phyloP scores from a whole-genome alignment of 768 basidiomycete species.

The Cyclocybe cylindracea region DNA sequence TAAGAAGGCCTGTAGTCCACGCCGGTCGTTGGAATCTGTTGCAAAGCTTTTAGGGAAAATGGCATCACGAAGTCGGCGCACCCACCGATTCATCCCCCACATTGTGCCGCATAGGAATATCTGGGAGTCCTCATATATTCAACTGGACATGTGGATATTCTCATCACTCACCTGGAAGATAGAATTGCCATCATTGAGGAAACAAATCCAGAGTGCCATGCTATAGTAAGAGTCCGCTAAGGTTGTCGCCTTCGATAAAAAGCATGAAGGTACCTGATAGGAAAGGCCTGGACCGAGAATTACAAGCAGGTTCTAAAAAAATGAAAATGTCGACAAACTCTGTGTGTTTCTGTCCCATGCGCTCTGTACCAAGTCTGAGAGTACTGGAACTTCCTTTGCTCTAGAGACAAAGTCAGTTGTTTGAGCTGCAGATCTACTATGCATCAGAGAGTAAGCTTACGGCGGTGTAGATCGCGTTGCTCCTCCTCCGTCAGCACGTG shows the following conservation, averaged over 20 bases:
- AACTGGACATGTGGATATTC: background rate
- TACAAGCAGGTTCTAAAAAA: background rate
- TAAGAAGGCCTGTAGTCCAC: slow-evolving; percentile 69
- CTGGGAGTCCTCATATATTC: slow-evolving; percentile 24
- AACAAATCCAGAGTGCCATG: slow-evolving; percentile 71
- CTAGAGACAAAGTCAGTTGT: slow-evolving; percentile 30
- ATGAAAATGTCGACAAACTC: slow-evolving; percentile 39
- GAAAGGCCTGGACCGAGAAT: background rate
- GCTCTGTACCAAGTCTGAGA: slow-evolving; percentile 86
- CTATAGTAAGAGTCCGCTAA: slow-evolving; percentile 27
- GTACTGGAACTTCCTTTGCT: slow-evolving; percentile 68
- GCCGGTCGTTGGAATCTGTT: slow-evolving; percentile 61
- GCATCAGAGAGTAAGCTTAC: slow-evolving; percentile 38
- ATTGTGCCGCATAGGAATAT: slow-evolving; percentile 71
- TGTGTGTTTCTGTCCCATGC: slow-evolving; percentile 81
- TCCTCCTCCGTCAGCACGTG: slow-evolving; percentile 69
- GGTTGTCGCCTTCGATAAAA: no score
- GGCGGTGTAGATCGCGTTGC: slow-evolving; percentile 63
- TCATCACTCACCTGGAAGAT: slow-evolving; percentile 62
- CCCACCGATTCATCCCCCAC: slow-evolving; percentile 75
- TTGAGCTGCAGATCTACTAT: background rate
- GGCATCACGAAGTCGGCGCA: background rate
- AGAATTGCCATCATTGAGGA: slow-evolving; percentile 75
- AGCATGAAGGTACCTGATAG: no score
- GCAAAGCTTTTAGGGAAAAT: background rate